Evolutionary conservation across 108 stramenopile species (phyloP), one percentile per base, ranked within the genome.

Genomic region (Cylindrotheca closterium): DNA sequence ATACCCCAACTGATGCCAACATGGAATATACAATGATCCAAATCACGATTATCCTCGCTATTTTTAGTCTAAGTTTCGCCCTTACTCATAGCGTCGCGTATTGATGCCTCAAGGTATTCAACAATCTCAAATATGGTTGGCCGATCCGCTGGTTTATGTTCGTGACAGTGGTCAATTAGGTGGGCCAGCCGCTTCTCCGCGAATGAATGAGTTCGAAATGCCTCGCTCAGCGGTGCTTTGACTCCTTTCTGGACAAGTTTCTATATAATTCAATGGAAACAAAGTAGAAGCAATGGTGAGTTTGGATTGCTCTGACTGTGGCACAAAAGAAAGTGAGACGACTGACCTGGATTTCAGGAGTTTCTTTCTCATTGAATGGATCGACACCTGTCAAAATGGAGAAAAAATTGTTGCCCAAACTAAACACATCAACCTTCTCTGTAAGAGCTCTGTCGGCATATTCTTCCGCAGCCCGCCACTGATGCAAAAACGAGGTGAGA

Each of bases 351-450:
- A n/a, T n/a, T n/a, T n/a, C n/a, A n/a, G n/a, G n/a, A n/a, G n/a
- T n/a, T n/a, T n/a, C n/a, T 22, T 30, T 27, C 8, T 78, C 70
- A 59, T 74, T 56, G 33, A 74, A 75, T 12, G 54, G 49, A 60
- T 69, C 69, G 7, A 81, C 28, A 10, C 85, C 81, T 25, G 82
- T 83, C 30, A 86, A 52, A 15, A 86, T 46, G 19, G 45, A 52
- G 42, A 72, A 86, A 19, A 86, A 65, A 55, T 79, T 78, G 68
- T 87, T 87, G 2, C 86, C 86, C 10, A 77, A 33, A 37, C 71
- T 71, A 54, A 47, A 87, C 23, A 87, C 78, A 62, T 87, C 86
- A 60, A 83, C 77, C 71, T 90, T 81, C 74, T 90, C 88, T 21
- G 73, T 72, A 51, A 86, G 56, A 17, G 73, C 74, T 21, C 55